Evolutionary conservation across 805 yeast species (phyloP), one percentile per base, ranked within the genome.

Genomic region (Lipomyces starkeyi): DNA sequence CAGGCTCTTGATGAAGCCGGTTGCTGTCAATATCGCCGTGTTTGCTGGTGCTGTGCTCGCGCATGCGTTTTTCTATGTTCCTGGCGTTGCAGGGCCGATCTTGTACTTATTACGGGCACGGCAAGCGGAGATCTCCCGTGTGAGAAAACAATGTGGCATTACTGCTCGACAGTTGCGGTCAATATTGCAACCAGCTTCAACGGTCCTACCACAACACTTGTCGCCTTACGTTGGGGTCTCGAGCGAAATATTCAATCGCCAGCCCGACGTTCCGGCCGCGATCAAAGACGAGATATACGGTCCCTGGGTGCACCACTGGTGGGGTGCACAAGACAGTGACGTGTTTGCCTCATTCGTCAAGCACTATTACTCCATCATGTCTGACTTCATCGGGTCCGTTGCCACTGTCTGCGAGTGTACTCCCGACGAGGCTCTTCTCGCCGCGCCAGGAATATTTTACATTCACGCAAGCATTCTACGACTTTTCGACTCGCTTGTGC

Each of bases 31-130:
- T 5, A 77, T 85, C 25, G 81, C 86, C 27, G 91, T 92, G 2
- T 88, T 89, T 72, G 80, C 87, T 13, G 94, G 94, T 5, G 89
- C 90, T 73, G 83, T 87, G 2, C 84, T 90, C 75, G 93, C 93
- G 0, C 86, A 87, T 74, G 80, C 87, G 2, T 90, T 83, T 70
- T 84, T 85, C 75, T 79, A 82, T 68, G 77, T 88, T 2, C 87
- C 88, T 0, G 81, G 84, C 34, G 83, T 88, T 3, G 85, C 89
- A 20, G 82, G 82, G 61, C 88, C 74, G 11, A 69, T 80, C 14
- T 71, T 80, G 22, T 71, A 72, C n/a, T 63, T 73, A 14, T 65
- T 81, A 40, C 69, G 73, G n/a, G 74, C 76, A 13, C 69, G 73
- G 5, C 76, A 75, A 57, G 40, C 59, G 11, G 73, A 73, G 27